Evolutionary conservation across 345 rosid genomes (phyloP).

Genomic region (Aegle marmelos): DNA sequence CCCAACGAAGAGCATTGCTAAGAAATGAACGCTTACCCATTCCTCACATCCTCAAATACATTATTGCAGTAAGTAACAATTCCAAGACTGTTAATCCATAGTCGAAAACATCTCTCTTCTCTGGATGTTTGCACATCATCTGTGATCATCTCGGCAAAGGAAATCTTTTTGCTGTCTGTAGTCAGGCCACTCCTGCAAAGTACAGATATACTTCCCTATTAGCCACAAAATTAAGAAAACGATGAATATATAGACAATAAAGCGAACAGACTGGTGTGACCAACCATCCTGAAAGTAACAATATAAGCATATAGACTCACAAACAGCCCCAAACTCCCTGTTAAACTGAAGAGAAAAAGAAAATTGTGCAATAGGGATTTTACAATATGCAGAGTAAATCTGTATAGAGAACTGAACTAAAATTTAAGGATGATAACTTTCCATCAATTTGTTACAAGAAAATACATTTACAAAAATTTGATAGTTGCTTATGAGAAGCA

Average conservation of each 20-base stretch:
- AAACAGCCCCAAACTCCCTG: neutral
- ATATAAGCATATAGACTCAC: neutral
- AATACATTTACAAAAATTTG: neutral
- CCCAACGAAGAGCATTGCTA: neutral
- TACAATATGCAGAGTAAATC: neutral
- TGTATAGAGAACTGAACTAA: neutral
- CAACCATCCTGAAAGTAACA: no score
- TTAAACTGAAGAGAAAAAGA: neutral
- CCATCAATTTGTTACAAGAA: neutral
- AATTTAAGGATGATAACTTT: neutral
- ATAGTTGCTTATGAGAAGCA: neutral
- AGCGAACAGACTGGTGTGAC: neutral
- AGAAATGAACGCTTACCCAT: conserved; percentile 51
- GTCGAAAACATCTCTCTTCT: conserved; percentile 87
- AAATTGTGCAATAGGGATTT: no score
- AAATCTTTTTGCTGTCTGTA: conserved; percentile 56
- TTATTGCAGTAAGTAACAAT: conserved; percentile 69
- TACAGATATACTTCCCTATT: conserved; percentile 5
- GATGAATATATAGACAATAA: neutral
- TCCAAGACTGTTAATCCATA: conserved; percentile 95
- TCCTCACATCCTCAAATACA: conserved; percentile 88
- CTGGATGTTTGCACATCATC: conserved; percentile 81
- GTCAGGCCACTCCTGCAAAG: conserved; percentile 81
- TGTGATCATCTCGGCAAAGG: conserved; percentile 90
- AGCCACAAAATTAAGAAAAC: neutral